Percentiles rank a stretch among this genome's conserved stretches.
These are phyloP conservation scores for Botryosphaeria dothidea DNA, from an alignment of 2,329 filamentous ascomycete genomes.

Conservation along the genomic window DNA sequence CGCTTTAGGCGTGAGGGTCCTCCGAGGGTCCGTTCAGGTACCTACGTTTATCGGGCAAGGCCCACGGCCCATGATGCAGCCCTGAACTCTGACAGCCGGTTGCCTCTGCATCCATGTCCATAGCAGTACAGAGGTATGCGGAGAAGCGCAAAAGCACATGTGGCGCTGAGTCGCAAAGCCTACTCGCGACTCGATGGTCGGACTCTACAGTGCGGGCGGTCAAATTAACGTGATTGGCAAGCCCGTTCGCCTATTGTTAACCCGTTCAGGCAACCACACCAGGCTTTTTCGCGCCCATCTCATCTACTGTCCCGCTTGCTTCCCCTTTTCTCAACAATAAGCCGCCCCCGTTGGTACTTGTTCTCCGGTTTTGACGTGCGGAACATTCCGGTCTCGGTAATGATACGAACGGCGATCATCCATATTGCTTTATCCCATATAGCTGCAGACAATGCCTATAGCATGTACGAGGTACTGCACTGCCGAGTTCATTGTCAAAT, in stretches of 20 bases:
- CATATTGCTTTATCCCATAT: background rate
- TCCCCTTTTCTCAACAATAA: background rate
- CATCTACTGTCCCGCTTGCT: background rate
- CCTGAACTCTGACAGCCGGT: background rate
- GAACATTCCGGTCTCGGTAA: slow-evolving; percentile 2
- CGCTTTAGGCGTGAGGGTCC: background rate
- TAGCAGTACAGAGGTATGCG: background rate
- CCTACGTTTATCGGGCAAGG: background rate
- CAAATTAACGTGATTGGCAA: background rate
- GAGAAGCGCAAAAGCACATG: slow-evolving; percentile 1
- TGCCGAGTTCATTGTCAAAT: background rate
- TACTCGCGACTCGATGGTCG: background rate
- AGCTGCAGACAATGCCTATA: background rate
- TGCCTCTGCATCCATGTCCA: background rate
- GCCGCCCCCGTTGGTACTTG: background rate
- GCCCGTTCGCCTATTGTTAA: background rate
- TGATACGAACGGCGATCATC: background rate
- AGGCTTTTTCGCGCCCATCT: background rate
- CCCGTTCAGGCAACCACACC: slow-evolving; percentile 5
- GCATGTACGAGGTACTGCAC: background rate
- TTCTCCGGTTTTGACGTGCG: background rate
- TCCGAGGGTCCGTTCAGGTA: background rate
- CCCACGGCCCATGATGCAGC: background rate
- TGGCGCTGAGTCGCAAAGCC: background rate
- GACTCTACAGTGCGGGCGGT: background rate